Percentiles rank a stretch among this genome's conserved stretches.
Conservation (phyloP, 2,329 filamentous ascomycete genomes). For the Exserohilum rostratum region DNA sequence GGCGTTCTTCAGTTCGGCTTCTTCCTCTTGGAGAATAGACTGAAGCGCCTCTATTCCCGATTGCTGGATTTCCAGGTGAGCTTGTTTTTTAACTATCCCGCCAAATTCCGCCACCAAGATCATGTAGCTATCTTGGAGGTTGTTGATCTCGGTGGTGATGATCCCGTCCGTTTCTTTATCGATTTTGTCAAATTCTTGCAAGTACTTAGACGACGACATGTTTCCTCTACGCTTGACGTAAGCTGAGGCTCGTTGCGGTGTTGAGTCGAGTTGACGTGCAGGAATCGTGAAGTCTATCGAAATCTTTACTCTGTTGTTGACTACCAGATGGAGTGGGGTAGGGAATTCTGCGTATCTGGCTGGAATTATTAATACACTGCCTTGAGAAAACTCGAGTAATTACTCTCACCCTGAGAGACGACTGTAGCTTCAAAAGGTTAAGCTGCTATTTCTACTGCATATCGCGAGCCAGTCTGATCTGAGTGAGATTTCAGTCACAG, state of each 20-base stretch:
- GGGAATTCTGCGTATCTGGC: too few relatives aligned
- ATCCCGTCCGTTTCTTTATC: neutral
- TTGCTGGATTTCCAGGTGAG: neutral
- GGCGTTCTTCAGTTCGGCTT: neutral
- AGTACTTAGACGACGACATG: neutral
- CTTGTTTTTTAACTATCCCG: neutral
- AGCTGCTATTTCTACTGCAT: neutral
- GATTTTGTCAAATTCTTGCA: neutral
- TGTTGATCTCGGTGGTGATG: neutral
- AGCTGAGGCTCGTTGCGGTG: too few relatives aligned
- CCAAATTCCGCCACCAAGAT: neutral
- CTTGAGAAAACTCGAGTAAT: too few relatives aligned
- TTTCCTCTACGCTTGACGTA: too few relatives aligned
- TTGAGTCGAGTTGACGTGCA: too few relatives aligned
- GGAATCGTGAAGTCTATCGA: too few relatives aligned
- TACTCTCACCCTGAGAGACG: too few relatives aligned
- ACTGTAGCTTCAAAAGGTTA: neutral
- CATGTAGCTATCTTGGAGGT: neutral
- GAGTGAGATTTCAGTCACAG: too few relatives aligned
- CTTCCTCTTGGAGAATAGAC: neutral
- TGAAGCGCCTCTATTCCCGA: neutral
- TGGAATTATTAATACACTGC: too few relatives aligned
- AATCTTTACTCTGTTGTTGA: too few relatives aligned
- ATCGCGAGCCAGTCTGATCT: neutral
- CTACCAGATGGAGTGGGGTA: too few relatives aligned